A percentile compares a stretch with the other conserved stretches of the same genome.
phyloP scores from a whole-genome alignment of 352 stramenopile genomes.

The Phytophthora pseudosyringae region DNA sequence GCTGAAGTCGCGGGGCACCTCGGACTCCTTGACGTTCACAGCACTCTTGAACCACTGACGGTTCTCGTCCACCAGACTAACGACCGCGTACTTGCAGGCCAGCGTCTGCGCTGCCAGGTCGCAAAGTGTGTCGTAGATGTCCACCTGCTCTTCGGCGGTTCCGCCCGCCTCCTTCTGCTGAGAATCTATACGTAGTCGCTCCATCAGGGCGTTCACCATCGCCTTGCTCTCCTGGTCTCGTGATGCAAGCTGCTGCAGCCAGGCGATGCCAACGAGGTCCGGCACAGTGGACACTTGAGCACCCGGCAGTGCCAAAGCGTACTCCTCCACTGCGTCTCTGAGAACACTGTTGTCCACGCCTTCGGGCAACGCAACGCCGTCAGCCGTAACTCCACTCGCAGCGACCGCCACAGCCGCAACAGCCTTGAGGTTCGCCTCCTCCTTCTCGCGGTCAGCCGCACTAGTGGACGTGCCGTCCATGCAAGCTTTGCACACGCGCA shows the following conservation, averaged over 20 bases:
- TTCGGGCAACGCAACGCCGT: constrained; percentile 38
- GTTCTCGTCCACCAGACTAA: constrained; percentile 93
- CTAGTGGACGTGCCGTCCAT: constrained; percentile 63
- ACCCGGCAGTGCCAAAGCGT: constrained; percentile 69
- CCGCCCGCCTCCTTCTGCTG: constrained; percentile 30
- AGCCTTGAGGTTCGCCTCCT: constrained; percentile 31
- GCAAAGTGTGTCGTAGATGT: constrained; percentile 88
- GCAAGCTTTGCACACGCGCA: constrained; percentile 82
- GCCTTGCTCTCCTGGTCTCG: constrained; percentile 74
- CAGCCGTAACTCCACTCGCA: constrained; percentile 21
- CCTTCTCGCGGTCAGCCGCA: constrained; percentile 22
- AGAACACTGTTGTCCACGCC: constrained; percentile 53
- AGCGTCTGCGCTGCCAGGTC: constrained; percentile 80
- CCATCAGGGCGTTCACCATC: constrained; percentile 77
- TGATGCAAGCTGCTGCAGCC: constrained; percentile 72
- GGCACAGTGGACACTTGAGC: constrained; percentile 65
- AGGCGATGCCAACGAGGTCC: constrained; percentile 80
- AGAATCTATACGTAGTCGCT: constrained; percentile 59
- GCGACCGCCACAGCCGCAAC: constrained; percentile 20
- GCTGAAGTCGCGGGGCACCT: constrained; percentile 85
- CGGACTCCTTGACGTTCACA: constrained; percentile 75
- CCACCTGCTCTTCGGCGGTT: constrained; percentile 55
- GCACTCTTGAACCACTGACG: constrained; percentile 96
- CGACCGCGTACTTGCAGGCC: constrained; percentile 79
- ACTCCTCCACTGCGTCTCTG: constrained; percentile 72